These are phyloP conservation scores for Antrodiella citrinella DNA, from an alignment of 768 basidiomycete genomes.

Conservation along the genomic window DNA sequence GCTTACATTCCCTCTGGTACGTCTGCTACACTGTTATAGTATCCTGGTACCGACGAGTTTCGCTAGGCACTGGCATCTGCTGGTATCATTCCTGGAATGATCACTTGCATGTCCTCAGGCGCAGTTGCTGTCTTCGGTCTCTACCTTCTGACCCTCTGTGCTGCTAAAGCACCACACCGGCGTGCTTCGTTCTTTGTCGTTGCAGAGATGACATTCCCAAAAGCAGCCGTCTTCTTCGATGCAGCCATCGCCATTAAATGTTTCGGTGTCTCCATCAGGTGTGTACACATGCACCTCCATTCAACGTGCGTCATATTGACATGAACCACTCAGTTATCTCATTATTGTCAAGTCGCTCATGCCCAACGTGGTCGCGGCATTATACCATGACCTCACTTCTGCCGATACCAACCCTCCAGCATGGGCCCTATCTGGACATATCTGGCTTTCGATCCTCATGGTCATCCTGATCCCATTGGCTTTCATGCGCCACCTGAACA, in stretches of 20 bases:
- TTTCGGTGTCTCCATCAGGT: slow-evolving; percentile 94
- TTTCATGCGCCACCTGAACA: slow-evolving; percentile 79
- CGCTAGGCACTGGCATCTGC: slow-evolving; percentile 80
- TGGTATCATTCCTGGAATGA: slow-evolving; percentile 82
- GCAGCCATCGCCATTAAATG: slow-evolving; percentile 94
- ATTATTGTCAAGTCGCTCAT: slow-evolving; percentile 91
- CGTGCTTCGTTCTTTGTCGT: slow-evolving; percentile 79
- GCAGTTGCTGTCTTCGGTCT: slow-evolving; percentile 73
- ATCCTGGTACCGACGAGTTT: neutral
- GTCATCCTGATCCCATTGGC: slow-evolving; percentile 68
- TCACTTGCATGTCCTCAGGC: slow-evolving; percentile 83
- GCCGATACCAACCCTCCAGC: slow-evolving; percentile 55
- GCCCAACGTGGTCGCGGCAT: slow-evolving; percentile 79
- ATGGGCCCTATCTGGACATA: slow-evolving; percentile 70
- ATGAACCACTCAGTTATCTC: slow-evolving; percentile 62
- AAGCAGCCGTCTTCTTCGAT: slow-evolving; percentile 83
- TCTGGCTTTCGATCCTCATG: slow-evolving; percentile 81
- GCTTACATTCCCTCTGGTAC: slow-evolving; percentile 80
- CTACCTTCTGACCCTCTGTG: slow-evolving; percentile 82
- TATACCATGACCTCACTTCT: slow-evolving; percentile 74
- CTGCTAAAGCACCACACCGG: slow-evolving; percentile 64
- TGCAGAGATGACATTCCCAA: slow-evolving; percentile 82
- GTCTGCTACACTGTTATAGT: slow-evolving; percentile 13
- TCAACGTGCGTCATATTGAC: too few relatives aligned
- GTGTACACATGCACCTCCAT: too few relatives aligned